These are phyloP conservation scores for Apiospora pterosperma DNA, from an alignment of 2,329 filamentous ascomycete genomes.

Conservation along the genomic window DNA sequence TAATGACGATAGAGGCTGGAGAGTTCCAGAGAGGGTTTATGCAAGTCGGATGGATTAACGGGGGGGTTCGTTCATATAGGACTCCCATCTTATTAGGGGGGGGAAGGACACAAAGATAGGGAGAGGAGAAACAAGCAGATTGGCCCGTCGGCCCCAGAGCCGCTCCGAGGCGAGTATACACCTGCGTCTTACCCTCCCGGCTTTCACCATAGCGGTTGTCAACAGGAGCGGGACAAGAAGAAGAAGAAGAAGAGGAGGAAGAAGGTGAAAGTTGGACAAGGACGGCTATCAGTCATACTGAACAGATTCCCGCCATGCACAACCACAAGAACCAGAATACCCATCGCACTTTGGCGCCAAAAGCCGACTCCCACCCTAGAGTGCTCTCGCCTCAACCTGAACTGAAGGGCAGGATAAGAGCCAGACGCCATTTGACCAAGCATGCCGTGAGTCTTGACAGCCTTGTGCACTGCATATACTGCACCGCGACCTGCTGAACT, in stretches of 20 bases:
- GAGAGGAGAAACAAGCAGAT: no score
- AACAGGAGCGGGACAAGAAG: no score
- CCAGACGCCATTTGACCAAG: neutral
- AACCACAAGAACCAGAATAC: neutral
- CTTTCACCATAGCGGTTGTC: no score
- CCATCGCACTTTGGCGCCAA: neutral
- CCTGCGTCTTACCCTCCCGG: no score
- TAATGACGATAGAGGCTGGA: neutral
- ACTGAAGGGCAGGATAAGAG: neutral
- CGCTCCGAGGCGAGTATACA: no score
- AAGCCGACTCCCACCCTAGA: neutral
- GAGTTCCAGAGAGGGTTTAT: neutral
- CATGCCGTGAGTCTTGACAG: neutral
- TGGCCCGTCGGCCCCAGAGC: no score
- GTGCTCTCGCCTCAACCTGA: neutral
- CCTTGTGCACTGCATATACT: neutral
- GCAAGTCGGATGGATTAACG: neutral
- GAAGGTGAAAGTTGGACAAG: no score
- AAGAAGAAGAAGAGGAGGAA: no score
- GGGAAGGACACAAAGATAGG: no score
- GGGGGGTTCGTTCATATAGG: neutral
- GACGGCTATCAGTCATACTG: neutral
- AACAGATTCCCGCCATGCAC: neutral
- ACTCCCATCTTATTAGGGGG: neutral
- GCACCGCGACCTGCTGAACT: neutral